Evolutionary conservation across 345 rosid species (phyloP), one percentile per base, ranked within the genome.

Genomic region (Trapa bicornis): DNA sequence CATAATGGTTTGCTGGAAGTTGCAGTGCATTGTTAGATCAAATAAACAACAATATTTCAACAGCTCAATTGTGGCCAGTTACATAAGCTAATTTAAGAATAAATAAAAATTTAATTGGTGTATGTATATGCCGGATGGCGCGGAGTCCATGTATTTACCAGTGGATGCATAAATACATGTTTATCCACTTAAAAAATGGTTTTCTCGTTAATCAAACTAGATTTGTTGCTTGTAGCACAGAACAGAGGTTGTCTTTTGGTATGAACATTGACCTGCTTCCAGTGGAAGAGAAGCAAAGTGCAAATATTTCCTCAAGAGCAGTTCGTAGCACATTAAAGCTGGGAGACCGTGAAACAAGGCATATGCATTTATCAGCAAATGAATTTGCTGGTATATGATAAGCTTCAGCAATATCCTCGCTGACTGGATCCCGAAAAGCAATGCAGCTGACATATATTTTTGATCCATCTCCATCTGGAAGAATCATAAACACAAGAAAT

Each of bases 381-480:
- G 96, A 89, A 79, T 89, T 81, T 13, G 97, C 71, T 2, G 93
- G 86, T 70, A 91, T 83, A 65, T 71, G 84, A 72, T 94, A 94
- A 64, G 97, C 99, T 83, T 91, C 97, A 38, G 90, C 85, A 73
- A 94, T 83, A 78, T 94, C 99, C 81, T 94, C 96, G 50, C 89
- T 79, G 72, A 94, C 96, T 64, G 91, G 97, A 85, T 94, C 97
- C 64, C 96, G 86, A 75, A 91, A 94, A 47, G 97, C 87, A 66
- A 91, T 82, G 83, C 99, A 94, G 66, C 96, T 89, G 76, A 94
- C 90, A 71, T 89, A 91, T 72, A 94, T 91, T 76, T 94, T 91
- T 17, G 99, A 80, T 8, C 99, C 99, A 84, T 91, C 97, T 54
- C 99, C 99, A 95, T 94, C 99, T 91, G 77, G 63, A 71, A 73